These are phyloP conservation scores for Penicillium paxilli DNA, from an alignment of 495 filamentous ascomycete genomes.

Conservation along the genomic window DNA sequence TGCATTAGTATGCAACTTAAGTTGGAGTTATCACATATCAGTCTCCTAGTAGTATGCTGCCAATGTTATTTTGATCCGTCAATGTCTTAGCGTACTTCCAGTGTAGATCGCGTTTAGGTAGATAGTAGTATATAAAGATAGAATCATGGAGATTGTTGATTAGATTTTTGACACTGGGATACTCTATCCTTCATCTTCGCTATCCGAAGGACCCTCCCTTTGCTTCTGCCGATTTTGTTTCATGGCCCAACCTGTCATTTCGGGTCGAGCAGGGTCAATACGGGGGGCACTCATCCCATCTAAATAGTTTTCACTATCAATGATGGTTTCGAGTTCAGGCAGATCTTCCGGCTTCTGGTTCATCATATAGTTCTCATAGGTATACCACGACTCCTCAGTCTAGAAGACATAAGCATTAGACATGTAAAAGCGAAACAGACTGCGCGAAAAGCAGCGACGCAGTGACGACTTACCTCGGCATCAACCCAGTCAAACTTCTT, in stretches of 20 bases:
- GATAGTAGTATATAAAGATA: too few species aligned
- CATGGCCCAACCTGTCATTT: slow-evolving; percentile 52
- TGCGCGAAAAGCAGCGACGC: not conserved
- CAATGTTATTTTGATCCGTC: too few species aligned
- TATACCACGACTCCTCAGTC: slow-evolving; percentile 60
- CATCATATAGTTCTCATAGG: slow-evolving; percentile 61
- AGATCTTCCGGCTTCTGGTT: slow-evolving; percentile 49
- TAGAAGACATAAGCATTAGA: slow-evolving; percentile 27
- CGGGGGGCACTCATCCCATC: slow-evolving; percentile 66
- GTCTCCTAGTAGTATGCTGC: too few species aligned
- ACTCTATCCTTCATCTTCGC: slow-evolving; percentile 20
- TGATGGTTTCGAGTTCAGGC: slow-evolving; percentile 51
- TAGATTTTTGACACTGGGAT: too few species aligned
- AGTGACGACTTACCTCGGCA: slow-evolving; percentile 53
- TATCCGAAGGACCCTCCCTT: slow-evolving; percentile 17
- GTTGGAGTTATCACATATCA: too few species aligned
- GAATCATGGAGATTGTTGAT: too few species aligned
- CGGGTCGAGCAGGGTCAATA: slow-evolving; percentile 51
- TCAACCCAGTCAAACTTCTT: slow-evolving; percentile 63
- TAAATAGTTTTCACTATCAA: slow-evolving; percentile 59
- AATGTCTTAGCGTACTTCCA: too few species aligned
- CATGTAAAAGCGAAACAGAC: not conserved
- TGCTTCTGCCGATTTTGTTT: slow-evolving; percentile 48
- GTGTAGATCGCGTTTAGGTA: too few species aligned
- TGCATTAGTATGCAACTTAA: too few species aligned